phyloP scores from a whole-genome alignment of 768 basidiomycete species.

The Mycena haematopus region DNA sequence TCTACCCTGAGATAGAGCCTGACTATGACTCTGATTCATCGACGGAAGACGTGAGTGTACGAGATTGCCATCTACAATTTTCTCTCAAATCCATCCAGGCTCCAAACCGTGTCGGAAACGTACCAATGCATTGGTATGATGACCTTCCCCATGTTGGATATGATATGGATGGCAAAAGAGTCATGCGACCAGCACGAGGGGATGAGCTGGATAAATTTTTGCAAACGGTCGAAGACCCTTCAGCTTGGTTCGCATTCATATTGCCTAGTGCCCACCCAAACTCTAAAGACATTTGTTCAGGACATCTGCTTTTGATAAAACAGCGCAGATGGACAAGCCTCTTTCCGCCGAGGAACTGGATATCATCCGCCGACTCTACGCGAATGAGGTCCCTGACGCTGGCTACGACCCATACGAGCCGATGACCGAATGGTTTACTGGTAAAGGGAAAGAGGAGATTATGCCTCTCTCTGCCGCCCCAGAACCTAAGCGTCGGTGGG shows the following conservation, averaged over 20 bases:
- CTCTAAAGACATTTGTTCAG: conserved; percentile 43
- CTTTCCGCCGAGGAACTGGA: conserved; percentile 92
- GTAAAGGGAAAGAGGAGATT: conserved; percentile 90
- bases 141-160: conserved; percentile 99
- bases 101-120: conserved; percentile 93
- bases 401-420: conserved; percentile 92
- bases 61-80: conserved; percentile 18
- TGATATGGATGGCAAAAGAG: conserved; percentile 91
- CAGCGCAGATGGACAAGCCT: conserved; percentile 82
- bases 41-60: conserved; percentile 80
- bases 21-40: conserved; percentile 92
- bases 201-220: conserved; percentile 98
- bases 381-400: conserved; percentile 90
- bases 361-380: conserved; percentile 90
- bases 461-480: conserved; percentile 93
- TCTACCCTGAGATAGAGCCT: conserved; percentile 89
- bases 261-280: background rate
- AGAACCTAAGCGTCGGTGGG: conserved; percentile 95
- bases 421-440: conserved; percentile 96
- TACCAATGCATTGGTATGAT: conserved; percentile 99
- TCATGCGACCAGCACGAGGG: conserved; percentile 91
- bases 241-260: conserved; percentile 71
- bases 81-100: conserved; percentile 54
- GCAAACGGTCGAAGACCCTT: conserved; percentile 89
- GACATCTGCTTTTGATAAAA: conserved; percentile 94